These are phyloP conservation scores for Lepidium sativum DNA, from an alignment of 345 rosid genomes.

Conservation along the genomic window DNA sequence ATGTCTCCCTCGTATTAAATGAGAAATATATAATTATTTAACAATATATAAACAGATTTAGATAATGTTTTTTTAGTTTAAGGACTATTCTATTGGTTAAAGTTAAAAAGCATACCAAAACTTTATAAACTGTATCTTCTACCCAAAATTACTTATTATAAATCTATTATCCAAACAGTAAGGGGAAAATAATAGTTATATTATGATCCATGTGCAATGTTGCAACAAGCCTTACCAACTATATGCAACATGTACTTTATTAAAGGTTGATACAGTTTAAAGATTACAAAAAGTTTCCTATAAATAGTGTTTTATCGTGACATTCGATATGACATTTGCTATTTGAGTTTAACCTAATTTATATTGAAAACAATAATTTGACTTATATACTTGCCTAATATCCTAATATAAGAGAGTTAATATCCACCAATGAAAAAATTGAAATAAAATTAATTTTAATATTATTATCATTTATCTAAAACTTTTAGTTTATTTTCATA, in stretches of 20 bases:
- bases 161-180: too few species aligned
- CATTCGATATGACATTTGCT: conserved; percentile 11
- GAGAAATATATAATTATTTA: not conserved
- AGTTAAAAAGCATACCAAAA: too few species aligned
- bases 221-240: conserved; percentile 2
- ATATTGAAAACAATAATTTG: not conserved
- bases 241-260: not conserved
- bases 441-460: too few species aligned
- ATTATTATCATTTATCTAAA: too few species aligned
- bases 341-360: not conserved
- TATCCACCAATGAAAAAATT: too few species aligned
- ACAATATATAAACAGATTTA: not conserved
- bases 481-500: too few species aligned
- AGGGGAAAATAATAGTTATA: not conserved
- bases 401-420: too few species aligned
- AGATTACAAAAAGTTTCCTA: not conserved
- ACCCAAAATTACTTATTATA: too few species aligned
- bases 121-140: too few species aligned
- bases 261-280: not conserved
- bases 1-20: not conserved
- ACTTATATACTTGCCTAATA: too few species aligned
- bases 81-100: too few species aligned
- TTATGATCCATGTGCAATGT: conserved; percentile 5
- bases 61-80: too few species aligned
- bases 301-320: not conserved